Base-by-base conservation (phyloP, 2,329 filamentous ascomycete genomes). In the Cordyceps fumosorosea region DNA sequence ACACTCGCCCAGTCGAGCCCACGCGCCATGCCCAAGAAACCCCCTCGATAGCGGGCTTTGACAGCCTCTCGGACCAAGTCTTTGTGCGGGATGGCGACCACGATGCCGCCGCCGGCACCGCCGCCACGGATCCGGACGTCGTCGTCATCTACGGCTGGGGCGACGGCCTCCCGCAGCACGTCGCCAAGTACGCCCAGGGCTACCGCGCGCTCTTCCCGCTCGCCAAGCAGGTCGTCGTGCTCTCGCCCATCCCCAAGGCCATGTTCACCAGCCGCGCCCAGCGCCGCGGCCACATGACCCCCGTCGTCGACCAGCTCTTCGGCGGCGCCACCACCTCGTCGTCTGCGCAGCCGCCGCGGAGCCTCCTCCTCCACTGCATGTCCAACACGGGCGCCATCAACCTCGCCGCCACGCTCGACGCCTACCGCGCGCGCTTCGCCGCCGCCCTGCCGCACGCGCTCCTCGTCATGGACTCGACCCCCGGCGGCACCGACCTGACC, bases 341-440 rank as follows among this genome's bases (percentile, higher is more conserved):
- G 5, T 42, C 40, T 5, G 4, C 37, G 37, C 37, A 3, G 37
- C 37, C 37, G 37, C 22, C 48, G 69, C 70, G 11, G 40, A 71
- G n/a, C n/a, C n/a, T 85, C 14, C 71, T 85, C 20, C 68, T 82
- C 1, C 83, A 85, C 61, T 73, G 74, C 65, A 83, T 86, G 77
- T 85, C 82, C 64, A 86, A 84, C 69, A 84, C 82, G 0, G 84
- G 84, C 16, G 81, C 77, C 18, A 82, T 83, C 62, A 82, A 80
- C 73, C 76, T 77, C 55, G 80, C 79, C 0, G 76, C 81, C 1
- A 77, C 79, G 0, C 67, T 83, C 14, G 75, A 82, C 64, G 79
- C 77, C 0, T 83, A 80, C 68, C 70, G 70, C 4, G 67, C 77
- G 20, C 71, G 67, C 5, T 70, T 76, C 67, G 72, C 70, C 20